Percentiles rank a stretch among this genome's conserved stretches.
phyloP scores from a whole-genome alignment of 2,329 filamentous ascomycete species.

The Stemphylium vesicarium region DNA sequence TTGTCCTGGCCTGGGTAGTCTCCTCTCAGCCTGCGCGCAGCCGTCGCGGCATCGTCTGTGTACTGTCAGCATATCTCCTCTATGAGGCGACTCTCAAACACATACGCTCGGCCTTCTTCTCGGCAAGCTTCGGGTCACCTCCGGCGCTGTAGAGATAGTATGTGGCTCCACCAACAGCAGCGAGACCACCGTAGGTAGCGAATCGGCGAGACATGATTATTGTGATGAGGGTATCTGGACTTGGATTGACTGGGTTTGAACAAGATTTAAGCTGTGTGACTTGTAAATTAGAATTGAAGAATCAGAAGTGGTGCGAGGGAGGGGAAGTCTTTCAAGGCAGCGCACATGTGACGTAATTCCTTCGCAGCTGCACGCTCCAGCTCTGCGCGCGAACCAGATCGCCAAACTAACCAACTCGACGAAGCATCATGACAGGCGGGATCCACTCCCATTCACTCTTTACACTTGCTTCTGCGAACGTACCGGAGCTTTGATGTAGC shows the following conservation, averaged over 20 bases:
- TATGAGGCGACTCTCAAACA: slow-evolving; percentile 16
- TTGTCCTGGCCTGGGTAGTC: slow-evolving; percentile 68
- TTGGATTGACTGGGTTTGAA: slow-evolving; percentile 10
- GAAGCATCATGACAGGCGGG: slow-evolving; percentile 4
- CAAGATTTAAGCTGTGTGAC: slow-evolving; percentile 5
- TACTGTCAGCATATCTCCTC: slow-evolving; percentile 15
- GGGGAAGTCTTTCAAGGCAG: slow-evolving; percentile 36
- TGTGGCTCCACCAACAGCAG: slow-evolving; percentile 65
- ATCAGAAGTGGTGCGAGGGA: slow-evolving; percentile 13
- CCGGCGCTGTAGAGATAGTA: slow-evolving; percentile 94
- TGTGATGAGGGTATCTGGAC: slow-evolving; percentile 10
- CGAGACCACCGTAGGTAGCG: slow-evolving; percentile 42
- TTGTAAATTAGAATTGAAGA: slow-evolving; percentile 12
- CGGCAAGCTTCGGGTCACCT: slow-evolving; percentile 79
- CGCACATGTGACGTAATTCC: slow-evolving; percentile 36
- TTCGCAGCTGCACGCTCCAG: slow-evolving; percentile 23
- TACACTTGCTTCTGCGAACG: slow-evolving; percentile 8
- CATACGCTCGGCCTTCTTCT: slow-evolving; percentile 85
- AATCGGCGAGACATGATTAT: slow-evolving; percentile 38
- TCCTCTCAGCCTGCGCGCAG: slow-evolving; percentile 69
- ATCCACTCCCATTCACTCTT: slow-evolving; percentile 1
- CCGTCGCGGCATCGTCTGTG: slow-evolving; percentile 76
- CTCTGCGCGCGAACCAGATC: slow-evolving; percentile 26
- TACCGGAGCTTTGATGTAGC: slow-evolving; percentile 7
- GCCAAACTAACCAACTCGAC: slow-evolving; percentile 18